These are phyloP conservation scores for Sporothrix schenckii DNA, from an alignment of 2,329 filamentous ascomycete genomes.

Conservation along the genomic window DNA sequence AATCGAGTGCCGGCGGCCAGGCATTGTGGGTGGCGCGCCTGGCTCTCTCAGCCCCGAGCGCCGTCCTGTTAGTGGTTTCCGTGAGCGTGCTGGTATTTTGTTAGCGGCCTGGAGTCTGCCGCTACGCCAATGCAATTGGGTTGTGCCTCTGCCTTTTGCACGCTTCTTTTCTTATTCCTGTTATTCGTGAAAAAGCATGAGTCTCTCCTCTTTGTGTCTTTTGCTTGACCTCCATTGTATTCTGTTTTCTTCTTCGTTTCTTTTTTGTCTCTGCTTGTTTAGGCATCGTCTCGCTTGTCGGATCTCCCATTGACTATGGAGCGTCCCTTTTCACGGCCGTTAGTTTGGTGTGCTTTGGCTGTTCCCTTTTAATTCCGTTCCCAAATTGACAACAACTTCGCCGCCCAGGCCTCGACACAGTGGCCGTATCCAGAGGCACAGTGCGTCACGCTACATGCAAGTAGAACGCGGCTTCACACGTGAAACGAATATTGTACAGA, in stretches of 20 bases:
- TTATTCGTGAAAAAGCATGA: not conserved
- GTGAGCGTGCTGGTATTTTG: slow-evolving; percentile 19
- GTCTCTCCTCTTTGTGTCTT: not conserved
- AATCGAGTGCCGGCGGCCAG: no score
- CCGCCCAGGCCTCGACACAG: slow-evolving; percentile 19
- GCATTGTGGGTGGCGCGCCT: not conserved
- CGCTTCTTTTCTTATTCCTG: slow-evolving; percentile 13
- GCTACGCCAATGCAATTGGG: not conserved
- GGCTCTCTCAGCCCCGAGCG: slow-evolving; percentile 15
- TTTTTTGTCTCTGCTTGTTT: not conserved
- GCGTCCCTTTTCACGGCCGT: no score
- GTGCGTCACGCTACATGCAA: not conserved
- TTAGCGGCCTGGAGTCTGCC: not conserved
- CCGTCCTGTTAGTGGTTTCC: slow-evolving; percentile 1
- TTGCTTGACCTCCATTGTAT: not conserved
- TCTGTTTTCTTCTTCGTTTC: no score
- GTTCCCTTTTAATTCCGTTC: no score
- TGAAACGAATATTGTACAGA: not conserved
- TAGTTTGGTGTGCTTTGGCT: slow-evolving; percentile 5
- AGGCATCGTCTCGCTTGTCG: slow-evolving; percentile 5
- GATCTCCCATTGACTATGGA: not conserved
- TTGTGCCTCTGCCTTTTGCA: not conserved
- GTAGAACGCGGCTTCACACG: not conserved
- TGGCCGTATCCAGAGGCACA: slow-evolving; percentile 8
- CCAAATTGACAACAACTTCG: slow-evolving; percentile 20